Conservation (phyloP, 2,329 filamentous ascomycete species). For the Fusarium humuli region DNA sequence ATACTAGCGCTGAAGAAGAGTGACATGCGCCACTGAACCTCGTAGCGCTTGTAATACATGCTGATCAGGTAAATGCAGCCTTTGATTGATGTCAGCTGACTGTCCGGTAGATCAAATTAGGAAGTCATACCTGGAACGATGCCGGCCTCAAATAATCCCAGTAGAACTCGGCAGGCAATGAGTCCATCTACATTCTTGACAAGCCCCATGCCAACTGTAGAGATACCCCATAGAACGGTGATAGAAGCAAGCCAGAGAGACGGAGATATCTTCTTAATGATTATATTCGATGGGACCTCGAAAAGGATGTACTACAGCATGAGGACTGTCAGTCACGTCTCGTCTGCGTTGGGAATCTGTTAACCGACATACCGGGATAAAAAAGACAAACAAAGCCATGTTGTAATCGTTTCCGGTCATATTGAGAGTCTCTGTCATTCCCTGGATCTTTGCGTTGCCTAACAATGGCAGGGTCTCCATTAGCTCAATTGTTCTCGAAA, state of each 20-base stretch:
- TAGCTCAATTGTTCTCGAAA: neutral
- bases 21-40: conserved; percentile 17
- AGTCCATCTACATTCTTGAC: neutral
- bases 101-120: rapidly evolving
- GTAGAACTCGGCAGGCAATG: neutral
- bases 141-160: conserved; percentile 7
- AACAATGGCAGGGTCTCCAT: rapidly evolving
- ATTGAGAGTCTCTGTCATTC: conserved; percentile 41
- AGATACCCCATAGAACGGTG: neutral
- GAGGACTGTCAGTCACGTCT: conserved; percentile 44
- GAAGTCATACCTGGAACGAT: neutral
- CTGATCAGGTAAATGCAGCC: conserved; percentile 10
- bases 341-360: no score
- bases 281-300: conserved; percentile 26
- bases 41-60: conserved; percentile 19
- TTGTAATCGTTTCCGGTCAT: conserved; percentile 67
- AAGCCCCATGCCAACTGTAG: neutral
- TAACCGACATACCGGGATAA: neutral
- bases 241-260: conserved; percentile 13
- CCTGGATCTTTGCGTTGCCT: conserved; percentile 44
- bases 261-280: conserved; percentile 15
- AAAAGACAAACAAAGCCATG: conserved; percentile 49
- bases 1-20: conserved; percentile 8
- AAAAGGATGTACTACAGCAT: conserved; percentile 18
- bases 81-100: neutral